A percentile compares a stretch with the other conserved stretches of the same genome.
Evolutionary conservation across 139 green algal species (phyloP).

Genomic region (Micromonas pusilla): DNA sequence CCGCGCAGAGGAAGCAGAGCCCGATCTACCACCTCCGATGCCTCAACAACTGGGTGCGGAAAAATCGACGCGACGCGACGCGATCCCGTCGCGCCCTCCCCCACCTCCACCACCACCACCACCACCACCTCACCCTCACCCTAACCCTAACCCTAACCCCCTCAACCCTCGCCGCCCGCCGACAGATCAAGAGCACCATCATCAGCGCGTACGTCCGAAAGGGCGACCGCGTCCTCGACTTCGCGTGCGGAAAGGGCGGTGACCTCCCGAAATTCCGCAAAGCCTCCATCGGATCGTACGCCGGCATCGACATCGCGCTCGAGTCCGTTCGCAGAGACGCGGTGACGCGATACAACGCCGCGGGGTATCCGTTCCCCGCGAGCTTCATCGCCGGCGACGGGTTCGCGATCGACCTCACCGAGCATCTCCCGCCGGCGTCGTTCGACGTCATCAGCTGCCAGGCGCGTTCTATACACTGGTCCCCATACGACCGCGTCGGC

Average conservation of each 20-base stretch:
- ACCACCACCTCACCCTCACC: background rate
- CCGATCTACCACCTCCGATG: constrained; percentile 41
- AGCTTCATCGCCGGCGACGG: constrained; percentile 21
- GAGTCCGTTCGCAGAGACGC: constrained; percentile 28
- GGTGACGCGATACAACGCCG: background rate
- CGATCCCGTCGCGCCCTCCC: background rate
- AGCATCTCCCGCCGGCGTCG: constrained; percentile 19
- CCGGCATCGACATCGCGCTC: constrained; percentile 36
- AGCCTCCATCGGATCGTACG: constrained; percentile 23
- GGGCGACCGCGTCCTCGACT: constrained; percentile 37
- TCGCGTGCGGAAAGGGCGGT: constrained; percentile 43
- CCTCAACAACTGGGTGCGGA: constrained; percentile 46
- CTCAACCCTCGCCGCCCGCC: background rate
- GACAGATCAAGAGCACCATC: constrained; percentile 38
- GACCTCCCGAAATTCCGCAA: constrained; percentile 39
- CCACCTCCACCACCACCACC: no score
- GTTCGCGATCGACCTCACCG: background rate
- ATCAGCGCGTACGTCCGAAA: constrained; percentile 25
- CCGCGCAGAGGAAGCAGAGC: constrained; percentile 21
- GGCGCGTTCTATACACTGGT: no score
- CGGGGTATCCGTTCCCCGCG: background rate
- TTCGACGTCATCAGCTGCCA: constrained; percentile 34
- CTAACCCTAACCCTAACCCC: background rate
- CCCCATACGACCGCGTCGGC: no score
- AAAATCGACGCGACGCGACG: background rate